Evolutionary conservation across 768 basidiomycete species (phyloP), one percentile per base, ranked within the genome.

Genomic region (Mycena rebaudengoi): DNA sequence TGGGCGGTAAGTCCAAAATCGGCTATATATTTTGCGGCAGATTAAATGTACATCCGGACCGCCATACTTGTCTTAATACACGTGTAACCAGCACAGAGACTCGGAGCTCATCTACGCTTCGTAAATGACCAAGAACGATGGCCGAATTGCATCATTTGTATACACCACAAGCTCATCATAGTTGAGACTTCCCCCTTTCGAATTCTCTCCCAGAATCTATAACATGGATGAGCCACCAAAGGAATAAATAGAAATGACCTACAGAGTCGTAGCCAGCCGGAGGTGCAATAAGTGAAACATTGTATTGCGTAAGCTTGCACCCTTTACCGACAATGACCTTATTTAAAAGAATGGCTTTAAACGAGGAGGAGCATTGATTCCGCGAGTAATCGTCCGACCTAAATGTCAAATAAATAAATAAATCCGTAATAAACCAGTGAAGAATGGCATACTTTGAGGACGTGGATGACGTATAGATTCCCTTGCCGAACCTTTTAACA

Each of bases 91-190:
- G n/a, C n/a, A n/a, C n/a, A n/a, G n/a, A n/a, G n/a, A n/a, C n/a
- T n/a, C n/a, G n/a, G n/a, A n/a, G n/a, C n/a, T n/a, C n/a, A n/a
- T 45, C 54, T 76, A 85, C 35, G 80, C 80, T 56, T 90, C 88
- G 62, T 91, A 91, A 74, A 91, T 82, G 26, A 91, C 85, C 33
- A 91, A 78, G 70, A 87, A 91, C 16, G 90, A 89, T 5, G 90
- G 89, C 39, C 89, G 77, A 54, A 91, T 90, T 3, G 90, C 90
- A 60, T 91, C 87, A 72, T 91, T 89, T 41, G 79, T 76, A 68
- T 91, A 91, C 28, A 91, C 88, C 11, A 91, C 83, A 25, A 90
- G 73, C 68, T 91, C 90, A 67, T 91, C 90, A 46, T 91, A 87
- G 67, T 91, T 91, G 33, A 91, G 74, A 49, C 83, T 84, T 28